Evolutionary conservation across 2,329 filamentous ascomycete species (phyloP).

Genomic region (Diplodia corticola): DNA sequence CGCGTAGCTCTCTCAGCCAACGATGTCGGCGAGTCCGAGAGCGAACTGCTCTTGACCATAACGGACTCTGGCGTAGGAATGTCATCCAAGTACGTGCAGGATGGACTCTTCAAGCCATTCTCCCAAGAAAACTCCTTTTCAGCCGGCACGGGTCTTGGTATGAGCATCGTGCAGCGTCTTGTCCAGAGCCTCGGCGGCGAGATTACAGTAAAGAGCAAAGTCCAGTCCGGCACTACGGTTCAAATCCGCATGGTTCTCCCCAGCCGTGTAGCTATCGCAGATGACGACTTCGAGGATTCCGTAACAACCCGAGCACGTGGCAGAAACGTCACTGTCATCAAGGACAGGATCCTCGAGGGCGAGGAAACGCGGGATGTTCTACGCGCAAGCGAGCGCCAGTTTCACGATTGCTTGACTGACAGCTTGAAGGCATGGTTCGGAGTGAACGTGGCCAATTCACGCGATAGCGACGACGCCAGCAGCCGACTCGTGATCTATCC

Average conservation of each 20-base stretch:
- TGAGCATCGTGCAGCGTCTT: constrained; percentile 42
- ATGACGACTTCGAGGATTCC: too few relatives aligned
- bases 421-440: not conserved
- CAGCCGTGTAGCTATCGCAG: not conserved
- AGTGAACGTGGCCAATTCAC: not conserved
- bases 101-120: constrained; percentile 41
- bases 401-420: not conserved
- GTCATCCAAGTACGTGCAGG: constrained; percentile 40
- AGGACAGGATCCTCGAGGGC: too few relatives aligned
- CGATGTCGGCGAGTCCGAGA: not conserved
- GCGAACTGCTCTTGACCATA: constrained; percentile 31
- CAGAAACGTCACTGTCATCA: not conserved
- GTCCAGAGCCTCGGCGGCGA: constrained; percentile 39
- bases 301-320: not conserved
- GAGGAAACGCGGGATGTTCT: too few relatives aligned
- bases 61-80: constrained; percentile 44
- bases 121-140: constrained; percentile 41
- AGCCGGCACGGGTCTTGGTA: constrained; percentile 41
- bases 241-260: not conserved
- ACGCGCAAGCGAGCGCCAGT: not conserved
- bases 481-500: not conserved
- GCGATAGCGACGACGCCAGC: not conserved
- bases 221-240: constrained; percentile 32
- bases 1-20: not conserved
- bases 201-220: constrained; percentile 38